Evolutionary conservation across 192 early-diverging fungal genomes (phyloP).

Genomic region (Jimgerdemannia flammicorona): DNA sequence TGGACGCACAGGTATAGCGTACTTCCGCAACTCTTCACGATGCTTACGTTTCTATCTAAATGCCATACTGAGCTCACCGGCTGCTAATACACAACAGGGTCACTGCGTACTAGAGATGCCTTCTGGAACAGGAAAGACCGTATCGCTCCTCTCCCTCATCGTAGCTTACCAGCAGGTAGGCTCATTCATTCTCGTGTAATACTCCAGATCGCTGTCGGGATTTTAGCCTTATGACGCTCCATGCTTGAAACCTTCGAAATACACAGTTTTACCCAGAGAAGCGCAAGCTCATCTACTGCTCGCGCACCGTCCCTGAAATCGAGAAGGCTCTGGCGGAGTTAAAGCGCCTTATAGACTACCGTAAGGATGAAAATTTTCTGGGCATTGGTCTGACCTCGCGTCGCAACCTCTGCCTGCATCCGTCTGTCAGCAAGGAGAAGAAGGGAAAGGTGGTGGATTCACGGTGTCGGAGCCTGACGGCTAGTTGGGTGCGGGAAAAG

Average conservation of each 20-base stretch:
- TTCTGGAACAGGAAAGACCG: conserved; percentile 98
- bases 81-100: conserved; percentile 47
- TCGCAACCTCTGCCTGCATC: conserved; percentile 93
- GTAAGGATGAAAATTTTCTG: conserved; percentile 79
- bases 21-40: not conserved
- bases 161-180: conserved; percentile 89
- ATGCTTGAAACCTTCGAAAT: not conserved
- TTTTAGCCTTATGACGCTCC: not conserved
- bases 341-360: conserved; percentile 85
- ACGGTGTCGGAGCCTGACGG: conserved; percentile 87
- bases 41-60: not conserved
- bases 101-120: conserved; percentile 99
- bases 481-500: conserved; percentile 87
- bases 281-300: conserved; percentile 99
- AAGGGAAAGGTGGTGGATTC: conserved; percentile 86
- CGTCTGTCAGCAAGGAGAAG: conserved; percentile 82
- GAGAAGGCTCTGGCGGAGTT: conserved; percentile 98
- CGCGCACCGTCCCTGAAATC: conserved; percentile 99
- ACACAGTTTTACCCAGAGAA: conserved; percentile 83
- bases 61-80: not conserved
- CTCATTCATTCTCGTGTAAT: not conserved
- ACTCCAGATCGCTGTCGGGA: not conserved
- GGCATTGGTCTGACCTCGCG: conserved; percentile 91
- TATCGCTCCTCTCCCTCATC: conserved; percentile 92
- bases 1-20: conserved; percentile 75